A percentile compares a stretch with the other conserved stretches of the same genome.
These are phyloP conservation scores for Jacaranda copaia DNA, from an alignment of 257 asterid species.

Conservation along the genomic window DNA sequence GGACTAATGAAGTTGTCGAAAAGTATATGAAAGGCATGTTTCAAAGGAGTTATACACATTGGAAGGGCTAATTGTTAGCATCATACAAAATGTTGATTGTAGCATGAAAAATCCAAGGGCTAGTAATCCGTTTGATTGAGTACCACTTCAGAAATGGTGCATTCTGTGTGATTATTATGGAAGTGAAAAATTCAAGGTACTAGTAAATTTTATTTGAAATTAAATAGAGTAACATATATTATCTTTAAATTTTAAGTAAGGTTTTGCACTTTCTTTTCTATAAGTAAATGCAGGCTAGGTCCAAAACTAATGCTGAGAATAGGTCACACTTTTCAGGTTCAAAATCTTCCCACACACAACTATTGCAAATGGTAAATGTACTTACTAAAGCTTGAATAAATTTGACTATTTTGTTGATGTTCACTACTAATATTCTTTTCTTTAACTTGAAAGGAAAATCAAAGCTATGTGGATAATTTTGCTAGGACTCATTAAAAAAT, in stretches of 20 bases:
- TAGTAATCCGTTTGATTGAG: not conserved
- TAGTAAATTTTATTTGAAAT: not conserved
- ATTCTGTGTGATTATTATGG: not conserved
- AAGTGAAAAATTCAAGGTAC: not conserved
- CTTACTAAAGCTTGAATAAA: not conserved
- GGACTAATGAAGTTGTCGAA: not conserved
- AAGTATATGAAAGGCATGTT: not conserved
- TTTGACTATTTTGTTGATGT: not conserved
- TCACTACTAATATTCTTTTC: not conserved
- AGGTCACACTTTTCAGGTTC: not conserved
- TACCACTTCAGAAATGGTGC: not conserved
- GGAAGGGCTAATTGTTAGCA: no score
- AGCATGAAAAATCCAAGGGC: no score
- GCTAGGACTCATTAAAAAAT: not conserved
- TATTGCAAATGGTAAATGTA: not conserved
- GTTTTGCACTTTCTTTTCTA: not conserved
- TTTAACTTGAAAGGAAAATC: no score
- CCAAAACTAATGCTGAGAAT: not conserved
- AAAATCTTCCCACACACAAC: not conserved
- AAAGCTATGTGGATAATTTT: not conserved
- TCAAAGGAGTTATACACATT: not conserved
- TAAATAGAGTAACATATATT: not conserved
- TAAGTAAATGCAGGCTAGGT: conserved; percentile 1
- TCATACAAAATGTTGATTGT: no score
- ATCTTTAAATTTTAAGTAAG: not conserved